These are phyloP conservation scores for Pseudonectria buxi DNA, from an alignment of 2,329 filamentous ascomycete genomes.

Conservation along the genomic window DNA sequence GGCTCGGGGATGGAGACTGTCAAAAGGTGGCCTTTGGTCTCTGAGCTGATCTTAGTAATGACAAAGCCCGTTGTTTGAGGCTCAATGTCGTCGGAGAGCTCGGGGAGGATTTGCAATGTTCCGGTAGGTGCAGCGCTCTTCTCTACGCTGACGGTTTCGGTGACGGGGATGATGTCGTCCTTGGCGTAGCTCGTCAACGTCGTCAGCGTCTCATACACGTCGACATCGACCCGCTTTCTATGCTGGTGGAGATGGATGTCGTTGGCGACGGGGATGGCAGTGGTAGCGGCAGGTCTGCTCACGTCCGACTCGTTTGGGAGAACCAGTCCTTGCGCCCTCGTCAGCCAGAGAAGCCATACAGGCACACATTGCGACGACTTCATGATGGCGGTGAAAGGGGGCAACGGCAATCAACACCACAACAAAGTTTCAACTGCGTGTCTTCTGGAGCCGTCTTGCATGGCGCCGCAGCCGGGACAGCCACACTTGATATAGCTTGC, in stretches of 20 bases:
- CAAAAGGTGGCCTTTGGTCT: slow-evolving; percentile 17
- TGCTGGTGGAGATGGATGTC: slow-evolving; percentile 9
- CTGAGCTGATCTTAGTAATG: slow-evolving; percentile 16
- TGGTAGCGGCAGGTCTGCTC: too few species aligned
- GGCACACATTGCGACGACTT: slow-evolving; percentile 19
- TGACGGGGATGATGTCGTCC: slow-evolving; percentile 22
- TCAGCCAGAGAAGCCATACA: slow-evolving; percentile 23
- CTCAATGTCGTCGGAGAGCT: slow-evolving; percentile 20
- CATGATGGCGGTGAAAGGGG: slow-evolving; percentile 6
- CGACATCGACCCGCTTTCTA: slow-evolving; percentile 15
- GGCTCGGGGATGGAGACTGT: slow-evolving; percentile 30
- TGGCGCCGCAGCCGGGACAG: slow-evolving; percentile 6
- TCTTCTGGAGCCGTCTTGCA: too few species aligned
- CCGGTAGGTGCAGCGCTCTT: slow-evolving; percentile 20
- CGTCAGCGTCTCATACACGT: slow-evolving; percentile 16
- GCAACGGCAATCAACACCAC: slow-evolving; percentile 7
- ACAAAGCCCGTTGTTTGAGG: slow-evolving; percentile 27
- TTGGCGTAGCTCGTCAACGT: slow-evolving; percentile 19
- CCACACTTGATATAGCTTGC: slow-evolving; percentile 13
- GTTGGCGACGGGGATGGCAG: slow-evolving; percentile 9
- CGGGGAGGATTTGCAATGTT: slow-evolving; percentile 22
- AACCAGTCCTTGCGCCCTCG: slow-evolving; percentile 14
- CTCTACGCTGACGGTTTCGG: slow-evolving; percentile 18
- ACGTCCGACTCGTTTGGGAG: too few species aligned
- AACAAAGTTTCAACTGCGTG: not conserved